Evolutionary conservation across 2,329 filamentous ascomycete genomes (phyloP), one percentile per base, ranked within the genome.

Genomic region (Apiospora rasikravindrae): DNA sequence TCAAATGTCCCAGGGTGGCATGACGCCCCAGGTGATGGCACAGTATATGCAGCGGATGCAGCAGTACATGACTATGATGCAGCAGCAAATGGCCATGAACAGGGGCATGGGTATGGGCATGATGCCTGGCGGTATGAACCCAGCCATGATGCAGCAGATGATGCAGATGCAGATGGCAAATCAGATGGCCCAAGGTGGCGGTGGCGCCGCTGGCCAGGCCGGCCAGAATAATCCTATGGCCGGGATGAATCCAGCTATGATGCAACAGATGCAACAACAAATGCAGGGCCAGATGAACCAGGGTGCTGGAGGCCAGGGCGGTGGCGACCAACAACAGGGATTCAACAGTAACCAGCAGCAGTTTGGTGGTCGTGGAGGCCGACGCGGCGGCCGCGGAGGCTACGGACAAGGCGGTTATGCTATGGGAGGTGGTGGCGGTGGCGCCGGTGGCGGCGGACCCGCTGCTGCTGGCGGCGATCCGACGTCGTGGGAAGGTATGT

Each of bases 21-120:
- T 98, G 93, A 97, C 94, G 26, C 96, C 96, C 0, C 95, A 98
- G 79, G 92, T 97, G 86, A 98, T 98, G 95, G 96, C 96, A 2
- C 95, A 98, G 82, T 98, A 98, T 84, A 97, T 96, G 91, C 94
- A 98, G 82, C 91, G 95, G 67, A 98, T 99, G 96, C 96, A 99
- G 83, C 94, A 98, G 81, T 98, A 97, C 83, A 97, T 98, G 82
- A 88, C 92, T 72, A 92, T 98, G 89, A 96, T 98, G 94, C 95
- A 97, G 83, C 94, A 96, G 78, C 93, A 96, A 80, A 94, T 97
- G 89, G 92, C 92, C 68, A 96, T 96, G 91, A 95, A 90, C 87
- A 86, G 92, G 77, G 84, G 90, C 80, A 91, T 92, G 84, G 86
- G 84, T 51, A 91, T 92, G 84, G 86, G 84, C 53, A 83, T 82